These are phyloP conservation scores for Backusella tarrabulga DNA, from an alignment of 192 early-diverging fungal genomes.

Conservation along the genomic window DNA sequence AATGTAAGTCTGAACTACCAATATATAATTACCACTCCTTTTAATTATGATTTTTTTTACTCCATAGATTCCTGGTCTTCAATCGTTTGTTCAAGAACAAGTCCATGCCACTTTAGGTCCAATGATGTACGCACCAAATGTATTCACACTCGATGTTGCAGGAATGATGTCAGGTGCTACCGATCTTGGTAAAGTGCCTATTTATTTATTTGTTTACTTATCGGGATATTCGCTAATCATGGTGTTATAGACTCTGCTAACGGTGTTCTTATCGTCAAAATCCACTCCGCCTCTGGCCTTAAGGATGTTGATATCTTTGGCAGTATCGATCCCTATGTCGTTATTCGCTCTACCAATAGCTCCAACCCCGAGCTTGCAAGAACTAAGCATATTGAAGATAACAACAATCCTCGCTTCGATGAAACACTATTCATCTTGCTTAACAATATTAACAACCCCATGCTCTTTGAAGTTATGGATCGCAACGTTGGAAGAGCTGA, in stretches of 20 bases:
- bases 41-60: not conserved
- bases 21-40: not conserved
- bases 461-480: constrained; percentile 83
- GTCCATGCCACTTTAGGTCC: constrained; percentile 71
- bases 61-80: constrained; percentile 75
- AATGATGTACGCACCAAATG: constrained; percentile 86
- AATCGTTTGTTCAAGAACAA: constrained; percentile 71
- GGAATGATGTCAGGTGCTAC: constrained; percentile 69
- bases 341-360: constrained; percentile 59
- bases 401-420: constrained; percentile 83
- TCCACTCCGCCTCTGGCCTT: constrained; percentile 79
- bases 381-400: constrained; percentile 71
- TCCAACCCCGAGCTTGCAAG: constrained; percentile 60
- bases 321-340: constrained; percentile 86
- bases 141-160: constrained; percentile 77
- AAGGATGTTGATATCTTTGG: constrained; percentile 88
- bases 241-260: constrained; percentile 59
- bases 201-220: not conserved
- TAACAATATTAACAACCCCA: constrained; percentile 68
- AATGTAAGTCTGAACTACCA: constrained; percentile 48
- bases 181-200: constrained; percentile 41
- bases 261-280: constrained; percentile 81
- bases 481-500: constrained; percentile 75
- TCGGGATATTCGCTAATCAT: not conserved
- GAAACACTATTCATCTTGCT: constrained; percentile 77